Evolutionary conservation across 768 basidiomycete genomes (phyloP).

Genomic region (Rhizopogon vulgaris): DNA sequence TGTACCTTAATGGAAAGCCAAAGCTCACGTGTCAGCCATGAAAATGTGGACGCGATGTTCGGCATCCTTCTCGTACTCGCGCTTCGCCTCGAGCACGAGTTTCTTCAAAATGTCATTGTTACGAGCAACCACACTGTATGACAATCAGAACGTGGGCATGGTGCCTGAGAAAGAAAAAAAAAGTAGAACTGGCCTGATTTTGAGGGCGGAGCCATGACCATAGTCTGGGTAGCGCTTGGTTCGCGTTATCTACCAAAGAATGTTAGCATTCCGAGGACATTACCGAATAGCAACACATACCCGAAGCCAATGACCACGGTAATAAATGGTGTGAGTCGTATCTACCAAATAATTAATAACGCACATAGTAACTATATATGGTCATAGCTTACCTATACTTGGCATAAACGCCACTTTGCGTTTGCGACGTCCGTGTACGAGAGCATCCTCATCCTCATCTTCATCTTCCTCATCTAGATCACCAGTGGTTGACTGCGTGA

Average conservation of each 20-base stretch:
- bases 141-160: slow-evolving; percentile 1
- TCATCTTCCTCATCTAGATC: slow-evolving; percentile 79
- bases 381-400: slow-evolving; percentile 55
- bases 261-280: slow-evolving; percentile 16
- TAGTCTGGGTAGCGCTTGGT: slow-evolving; percentile 74
- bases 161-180: slow-evolving; percentile 8
- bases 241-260: slow-evolving; percentile 58
- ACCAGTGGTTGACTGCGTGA: slow-evolving; percentile 64
- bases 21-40: slow-evolving; percentile 78
- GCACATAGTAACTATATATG: slow-evolving; percentile 7
- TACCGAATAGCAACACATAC: slow-evolving; percentile 35
- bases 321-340: slow-evolving; percentile 85
- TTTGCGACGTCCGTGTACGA: slow-evolving; percentile 66
- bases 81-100: slow-evolving; percentile 81
- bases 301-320: slow-evolving; percentile 83
- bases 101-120: slow-evolving; percentile 85
- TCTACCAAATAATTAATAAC: slow-evolving; percentile 37
- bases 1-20: slow-evolving; percentile 11
- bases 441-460: slow-evolving; percentile 46
- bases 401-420: slow-evolving; percentile 83
- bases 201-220: slow-evolving; percentile 65
- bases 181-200: slow-evolving; percentile 56
- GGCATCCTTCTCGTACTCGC: slow-evolving; percentile 86
- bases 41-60: slow-evolving; percentile 88
- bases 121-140: slow-evolving; percentile 71